These are phyloP conservation scores for Xylaria sp. DNA, from an alignment of 2,329 filamentous ascomycete species.

Conservation along the genomic window DNA sequence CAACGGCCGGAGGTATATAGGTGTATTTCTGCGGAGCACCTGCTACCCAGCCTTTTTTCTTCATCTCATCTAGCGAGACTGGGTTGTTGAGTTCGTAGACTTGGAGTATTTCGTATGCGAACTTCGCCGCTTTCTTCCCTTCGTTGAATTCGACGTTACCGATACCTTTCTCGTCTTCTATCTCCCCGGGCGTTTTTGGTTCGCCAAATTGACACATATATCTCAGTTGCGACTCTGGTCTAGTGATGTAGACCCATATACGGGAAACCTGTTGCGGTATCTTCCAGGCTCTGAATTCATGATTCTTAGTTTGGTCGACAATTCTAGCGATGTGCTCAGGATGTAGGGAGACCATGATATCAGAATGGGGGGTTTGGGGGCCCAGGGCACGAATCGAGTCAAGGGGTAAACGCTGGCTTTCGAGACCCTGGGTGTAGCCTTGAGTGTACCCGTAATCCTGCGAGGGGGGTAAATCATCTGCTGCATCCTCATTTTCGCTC, in stretches of 20 bases:
- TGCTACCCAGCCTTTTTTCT: conserved; percentile 65
- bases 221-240: conserved; percentile 59
- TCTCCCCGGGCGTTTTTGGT: conserved; percentile 60
- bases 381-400: conserved; percentile 48
- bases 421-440: conserved; percentile 47
- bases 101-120: conserved; percentile 65
- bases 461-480: conserved; percentile 11
- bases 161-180: conserved; percentile 56
- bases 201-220: conserved; percentile 69
- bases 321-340: conserved; percentile 65
- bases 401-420: conserved; percentile 51
- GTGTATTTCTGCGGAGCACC: conserved; percentile 62
- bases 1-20: conserved; percentile 67
- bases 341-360: conserved; percentile 64
- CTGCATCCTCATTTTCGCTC: conserved; percentile 27
- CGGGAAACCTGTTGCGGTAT: conserved; percentile 66
- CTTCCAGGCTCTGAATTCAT: conserved; percentile 67
- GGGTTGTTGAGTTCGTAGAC: conserved; percentile 73
- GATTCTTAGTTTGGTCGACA: conserved; percentile 60
- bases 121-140: conserved; percentile 53
- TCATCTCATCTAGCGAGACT: conserved; percentile 62
- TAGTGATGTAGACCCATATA: conserved; percentile 71
- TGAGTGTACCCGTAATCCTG: conserved; percentile 45
- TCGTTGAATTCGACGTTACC: conserved; percentile 65
- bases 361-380: conserved; percentile 57